Percentiles rank a stretch among this genome's conserved stretches.
Evolutionary conservation across 2,329 filamentous ascomycete genomes (phyloP).

Genomic region (Ceratocystis cacaofunesta): DNA sequence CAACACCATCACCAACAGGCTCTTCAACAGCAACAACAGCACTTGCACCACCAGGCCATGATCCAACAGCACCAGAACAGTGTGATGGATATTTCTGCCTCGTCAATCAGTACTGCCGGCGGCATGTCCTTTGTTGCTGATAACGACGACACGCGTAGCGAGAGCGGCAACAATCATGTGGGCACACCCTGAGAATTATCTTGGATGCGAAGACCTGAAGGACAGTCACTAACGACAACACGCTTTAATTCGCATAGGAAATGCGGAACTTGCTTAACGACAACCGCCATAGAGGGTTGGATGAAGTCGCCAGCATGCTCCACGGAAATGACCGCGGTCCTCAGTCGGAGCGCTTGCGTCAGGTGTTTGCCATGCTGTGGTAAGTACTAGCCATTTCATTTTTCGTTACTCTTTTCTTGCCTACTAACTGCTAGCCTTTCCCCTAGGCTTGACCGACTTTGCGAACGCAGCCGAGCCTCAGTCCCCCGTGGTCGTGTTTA

Average conservation of each 20-base stretch:
- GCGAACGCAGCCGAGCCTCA: constrained; percentile 62
- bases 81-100: constrained; percentile 12
- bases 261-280: constrained; percentile 59
- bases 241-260: constrained; percentile 28
- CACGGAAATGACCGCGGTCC: constrained; percentile 67
- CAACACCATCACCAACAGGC: constrained; percentile 13
- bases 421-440: neutral
- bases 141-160: constrained; percentile 13
- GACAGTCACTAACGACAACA: neutral
- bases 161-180: constrained; percentile 23
- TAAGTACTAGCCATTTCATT: constrained; percentile 29
- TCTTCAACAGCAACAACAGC: constrained; percentile 14
- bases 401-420: neutral
- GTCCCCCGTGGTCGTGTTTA: constrained; percentile 89
- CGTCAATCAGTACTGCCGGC: constrained; percentile 6
- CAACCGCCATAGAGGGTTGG: constrained; percentile 51
- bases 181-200: neutral
- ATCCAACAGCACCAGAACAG: constrained; percentile 34
- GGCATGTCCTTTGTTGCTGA: constrained; percentile 10
- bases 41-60: constrained; percentile 26
- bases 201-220: too few relatives aligned
- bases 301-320: constrained; percentile 60
- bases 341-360: constrained; percentile 68
- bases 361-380: constrained; percentile 83
- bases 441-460: constrained; percentile 56